Evolutionary conservation across 2,329 filamentous ascomycete species (phyloP), one percentile per base, ranked within the genome.

Genomic region (Graphilbum sp.): DNA sequence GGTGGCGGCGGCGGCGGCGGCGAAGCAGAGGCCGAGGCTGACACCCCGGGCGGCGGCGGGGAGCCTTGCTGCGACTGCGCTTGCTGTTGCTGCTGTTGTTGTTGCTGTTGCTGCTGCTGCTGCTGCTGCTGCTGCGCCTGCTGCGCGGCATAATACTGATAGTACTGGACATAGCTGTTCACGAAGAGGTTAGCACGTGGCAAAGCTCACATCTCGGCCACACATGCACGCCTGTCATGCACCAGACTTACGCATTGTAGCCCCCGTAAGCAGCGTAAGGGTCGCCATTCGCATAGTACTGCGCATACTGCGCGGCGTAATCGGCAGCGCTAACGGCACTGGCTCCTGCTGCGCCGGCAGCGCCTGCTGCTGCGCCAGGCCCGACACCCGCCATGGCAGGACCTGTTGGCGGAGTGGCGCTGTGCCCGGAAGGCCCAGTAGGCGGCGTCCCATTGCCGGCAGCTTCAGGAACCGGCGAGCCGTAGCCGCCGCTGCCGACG

Each of bases 241-340:
- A 32, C 4, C 6, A 32, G 6, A 54, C 64, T 53, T 69, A 83
- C 61, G 79, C 81, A 48, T 78, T 72, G 57, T 90, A 95, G 39
- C 88, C 88, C 44, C 88, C 88, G 49, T 90, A 95, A 9, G 82
- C 76, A 32, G 85, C 85, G 55, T 95, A 95, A 0, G 87, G 88
- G 51, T 95, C 48, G 34, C n/a, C 38, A 1, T 60, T 61, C 45
- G 67, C 68, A 44, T 87, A 88, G 56, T 92, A 90, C 54, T 86
- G 79, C 3, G 82, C 79, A 54, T 92, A 92, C 52, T 88, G 81
- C 16, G 79, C 75, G 37, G 74, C 74, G 54, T 90, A 90, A 49
- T 92, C 81, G 38, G 63, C 57, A 32, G 49, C 46, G n/a, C 41
- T 52, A n/a, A n/a, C n/a, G 20, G 67, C 57, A 13, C 11, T 12